These are phyloP conservation scores for Aspergillus olivimuriae DNA, from an alignment of 495 filamentous ascomycete genomes.

Conservation along the genomic window DNA sequence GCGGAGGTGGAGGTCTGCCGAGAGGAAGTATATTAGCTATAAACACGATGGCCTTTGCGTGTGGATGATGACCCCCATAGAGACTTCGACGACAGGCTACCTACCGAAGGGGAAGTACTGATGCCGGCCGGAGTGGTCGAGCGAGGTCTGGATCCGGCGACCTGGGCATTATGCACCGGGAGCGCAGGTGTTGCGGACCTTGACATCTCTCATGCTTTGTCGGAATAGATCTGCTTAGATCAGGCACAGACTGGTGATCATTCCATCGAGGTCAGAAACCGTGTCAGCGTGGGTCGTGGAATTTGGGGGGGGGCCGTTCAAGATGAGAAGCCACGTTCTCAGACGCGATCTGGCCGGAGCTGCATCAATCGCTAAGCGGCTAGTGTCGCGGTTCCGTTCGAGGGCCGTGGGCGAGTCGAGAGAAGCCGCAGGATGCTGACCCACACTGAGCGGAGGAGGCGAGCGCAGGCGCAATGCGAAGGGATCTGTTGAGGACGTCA, in stretches of 20 bases:
- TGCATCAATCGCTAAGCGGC: slow-evolving; percentile 1
- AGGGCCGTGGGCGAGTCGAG: slow-evolving; percentile 1
- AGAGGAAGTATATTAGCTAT: too few relatives aligned
- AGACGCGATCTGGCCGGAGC: slow-evolving; percentile 7
- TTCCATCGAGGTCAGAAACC: slow-evolving; percentile 21
- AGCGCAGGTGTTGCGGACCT: slow-evolving; percentile 52
- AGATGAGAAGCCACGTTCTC: slow-evolving; percentile 11
- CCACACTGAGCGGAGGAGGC: background rate
- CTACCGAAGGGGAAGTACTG: slow-evolving; percentile 29
- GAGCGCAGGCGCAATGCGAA: background rate
- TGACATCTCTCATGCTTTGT: slow-evolving; percentile 53
- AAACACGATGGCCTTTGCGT: too few relatives aligned
- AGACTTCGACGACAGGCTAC: too few relatives aligned
- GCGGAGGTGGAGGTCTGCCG: slow-evolving; percentile 57
- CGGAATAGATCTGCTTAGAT: slow-evolving; percentile 15
- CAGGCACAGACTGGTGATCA: slow-evolving; percentile 22
- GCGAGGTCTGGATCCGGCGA: slow-evolving; percentile 26
- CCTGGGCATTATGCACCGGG: slow-evolving; percentile 47
- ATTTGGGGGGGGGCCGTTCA: background rate
- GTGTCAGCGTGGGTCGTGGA: too few relatives aligned
- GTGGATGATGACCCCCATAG: too few relatives aligned
- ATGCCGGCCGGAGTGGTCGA: slow-evolving; percentile 31
- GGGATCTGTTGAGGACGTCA: too few relatives aligned
- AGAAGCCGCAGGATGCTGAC: background rate
- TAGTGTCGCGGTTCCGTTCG: background rate